Evolutionary conservation across 352 stramenopile genomes (phyloP).

Genomic region (Pythium dissimile): DNA sequence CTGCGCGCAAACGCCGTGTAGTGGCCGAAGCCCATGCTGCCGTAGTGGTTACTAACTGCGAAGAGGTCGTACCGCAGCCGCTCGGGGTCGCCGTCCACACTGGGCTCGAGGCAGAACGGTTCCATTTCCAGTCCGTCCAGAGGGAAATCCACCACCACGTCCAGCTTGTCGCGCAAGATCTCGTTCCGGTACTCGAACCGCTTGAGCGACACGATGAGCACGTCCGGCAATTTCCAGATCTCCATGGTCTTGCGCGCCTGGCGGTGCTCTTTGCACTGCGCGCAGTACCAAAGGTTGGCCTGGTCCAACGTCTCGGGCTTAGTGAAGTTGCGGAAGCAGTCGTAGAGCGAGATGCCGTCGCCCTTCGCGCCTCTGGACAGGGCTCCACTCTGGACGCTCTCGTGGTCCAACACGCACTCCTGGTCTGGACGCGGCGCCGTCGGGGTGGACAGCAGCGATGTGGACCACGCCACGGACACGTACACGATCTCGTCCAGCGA

Average conservation of each 20-base stretch:
- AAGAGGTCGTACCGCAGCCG: constrained; percentile 82
- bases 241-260: constrained; percentile 81
- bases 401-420: constrained; percentile 55
- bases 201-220: constrained; percentile 87
- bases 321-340: constrained; percentile 87
- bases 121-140: constrained; percentile 81
- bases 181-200: constrained; percentile 87
- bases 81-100: constrained; percentile 28
- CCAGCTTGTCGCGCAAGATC: constrained; percentile 78
- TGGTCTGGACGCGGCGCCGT: constrained; percentile 41
- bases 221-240: constrained; percentile 73
- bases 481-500: constrained; percentile 47
- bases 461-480: constrained; percentile 49
- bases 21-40: constrained; percentile 87
- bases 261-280: constrained; percentile 69
- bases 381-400: constrained; percentile 34
- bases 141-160: constrained; percentile 86
- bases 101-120: constrained; percentile 72
- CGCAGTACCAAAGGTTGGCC: constrained; percentile 86
- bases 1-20: constrained; percentile 87
- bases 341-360: constrained; percentile 52
- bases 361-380: constrained; percentile 10
- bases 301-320: constrained; percentile 77
- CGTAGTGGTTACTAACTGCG: constrained; percentile 89
- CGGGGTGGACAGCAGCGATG: constrained; percentile 35